Conservation (phyloP, 129 eudicot species). For the Pseudognaphalium luteoalbum region DNA sequence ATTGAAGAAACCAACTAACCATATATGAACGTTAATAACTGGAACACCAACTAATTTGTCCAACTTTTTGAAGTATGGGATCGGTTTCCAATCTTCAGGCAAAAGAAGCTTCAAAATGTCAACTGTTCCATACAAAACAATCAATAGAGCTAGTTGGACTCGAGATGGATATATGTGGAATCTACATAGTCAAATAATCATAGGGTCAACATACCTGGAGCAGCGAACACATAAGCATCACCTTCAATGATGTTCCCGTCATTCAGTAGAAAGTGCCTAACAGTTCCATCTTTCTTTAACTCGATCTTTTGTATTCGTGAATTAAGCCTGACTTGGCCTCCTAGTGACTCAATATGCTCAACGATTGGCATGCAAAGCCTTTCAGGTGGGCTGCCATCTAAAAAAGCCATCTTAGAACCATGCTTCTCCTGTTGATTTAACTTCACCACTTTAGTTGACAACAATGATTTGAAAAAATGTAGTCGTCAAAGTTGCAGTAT, state of each 20-base stretch:
- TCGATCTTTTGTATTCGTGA: slow-evolving; percentile 80
- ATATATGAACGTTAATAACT: slow-evolving; percentile 96
- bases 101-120: slow-evolving; percentile 92
- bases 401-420: slow-evolving; percentile 98
- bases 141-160: slow-evolving; percentile 17
- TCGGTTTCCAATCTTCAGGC: slow-evolving; percentile 96
- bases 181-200: slow-evolving; percentile 1
- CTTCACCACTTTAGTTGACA: slow-evolving; percentile 7
- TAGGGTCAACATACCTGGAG: slow-evolving; percentile 61
- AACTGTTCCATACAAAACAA: slow-evolving; percentile 52
- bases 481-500: neutral
- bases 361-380: slow-evolving; percentile 95
- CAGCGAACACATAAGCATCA: slow-evolving; percentile 92
- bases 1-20: slow-evolving; percentile 52
- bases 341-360: slow-evolving; percentile 73
- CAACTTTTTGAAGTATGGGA: slow-evolving; percentile 77
- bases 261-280: slow-evolving; percentile 58
- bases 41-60: slow-evolving; percentile 99
- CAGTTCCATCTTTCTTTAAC: slow-evolving; percentile 74
- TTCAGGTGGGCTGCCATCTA: slow-evolving; percentile 98
- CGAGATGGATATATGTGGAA: neutral
- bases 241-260: slow-evolving; percentile 67
- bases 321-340: slow-evolving; percentile 87
- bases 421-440: slow-evolving; percentile 77
- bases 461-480: neutral